A percentile compares a stretch with the other conserved stretches of the same genome.
Evolutionary conservation across 2,329 filamentous ascomycete species (phyloP).

Genomic region (Allantophomopsis cytisporea): DNA sequence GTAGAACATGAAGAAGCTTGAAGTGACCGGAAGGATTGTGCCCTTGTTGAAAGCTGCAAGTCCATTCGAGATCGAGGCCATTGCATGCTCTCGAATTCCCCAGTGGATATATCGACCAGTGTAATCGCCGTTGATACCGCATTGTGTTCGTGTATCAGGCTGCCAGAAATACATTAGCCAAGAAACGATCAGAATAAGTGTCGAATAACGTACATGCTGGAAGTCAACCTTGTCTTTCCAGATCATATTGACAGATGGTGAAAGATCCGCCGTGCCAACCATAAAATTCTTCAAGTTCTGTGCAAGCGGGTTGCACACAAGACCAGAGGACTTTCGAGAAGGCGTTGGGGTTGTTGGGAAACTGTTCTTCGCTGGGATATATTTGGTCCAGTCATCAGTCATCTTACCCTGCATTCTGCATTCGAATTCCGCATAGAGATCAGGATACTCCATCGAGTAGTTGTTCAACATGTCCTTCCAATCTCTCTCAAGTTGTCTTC

Average conservation of each 20-base stretch:
- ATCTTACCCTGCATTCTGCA: conserved; percentile 32
- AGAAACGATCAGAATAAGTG: too few relatives aligned
- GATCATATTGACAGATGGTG: conserved; percentile 39
- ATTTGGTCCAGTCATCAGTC: conserved; percentile 30
- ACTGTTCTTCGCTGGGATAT: conserved; percentile 28
- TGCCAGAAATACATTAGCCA: conserved; percentile 4
- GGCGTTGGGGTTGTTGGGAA: conserved; percentile 32
- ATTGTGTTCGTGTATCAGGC: conserved; percentile 23
- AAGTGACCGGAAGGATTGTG: conserved; percentile 42
- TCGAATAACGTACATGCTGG: conserved; percentile 21
- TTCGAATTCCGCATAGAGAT: conserved; percentile 33
- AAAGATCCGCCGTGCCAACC: conserved; percentile 38
- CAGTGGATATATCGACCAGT: conserved; percentile 43
- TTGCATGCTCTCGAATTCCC: conserved; percentile 47
- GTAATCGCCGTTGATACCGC: conserved; percentile 39
- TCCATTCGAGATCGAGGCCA: conserved; percentile 43
- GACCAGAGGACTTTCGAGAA: conserved; percentile 32
- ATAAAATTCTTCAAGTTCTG: conserved; percentile 31
- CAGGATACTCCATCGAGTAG: conserved; percentile 30
- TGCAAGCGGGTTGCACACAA: conserved; percentile 36
- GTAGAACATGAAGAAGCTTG: conserved; percentile 52
- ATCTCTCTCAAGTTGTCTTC: conserved; percentile 28
- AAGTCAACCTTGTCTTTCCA: conserved; percentile 38
- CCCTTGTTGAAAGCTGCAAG: conserved; percentile 41
- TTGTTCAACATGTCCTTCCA: conserved; percentile 28